These are phyloP conservation scores for Talinum fruticosum DNA, from an alignment of 148 eudicot species.

Conservation along the genomic window DNA sequence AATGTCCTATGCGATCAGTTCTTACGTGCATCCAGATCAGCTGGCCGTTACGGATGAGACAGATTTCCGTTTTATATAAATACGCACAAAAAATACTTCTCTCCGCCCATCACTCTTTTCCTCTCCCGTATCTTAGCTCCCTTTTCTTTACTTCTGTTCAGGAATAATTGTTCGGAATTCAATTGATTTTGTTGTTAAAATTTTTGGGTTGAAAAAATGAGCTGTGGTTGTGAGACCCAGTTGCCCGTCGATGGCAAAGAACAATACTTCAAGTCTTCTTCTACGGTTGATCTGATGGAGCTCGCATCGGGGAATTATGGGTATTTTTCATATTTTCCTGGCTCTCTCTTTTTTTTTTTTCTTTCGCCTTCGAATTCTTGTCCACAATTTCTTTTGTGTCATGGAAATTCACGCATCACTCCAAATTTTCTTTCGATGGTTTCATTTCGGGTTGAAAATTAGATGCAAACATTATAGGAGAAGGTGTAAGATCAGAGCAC, in stretches of 20 bases:
- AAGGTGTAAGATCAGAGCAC: constrained; percentile 80
- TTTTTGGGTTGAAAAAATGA: constrained; percentile 16
- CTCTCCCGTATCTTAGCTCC: neutral
- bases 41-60: neutral
- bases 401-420: neutral
- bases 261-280: neutral
- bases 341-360: neutral
- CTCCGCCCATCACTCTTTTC: neutral
- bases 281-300: constrained; percentile 16
- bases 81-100: neutral
- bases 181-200: neutral
- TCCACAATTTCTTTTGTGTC: neutral
- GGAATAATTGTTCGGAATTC: neutral
- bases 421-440: neutral
- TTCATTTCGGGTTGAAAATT: neutral
- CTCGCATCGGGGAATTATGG: constrained; percentile 23
- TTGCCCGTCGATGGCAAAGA: constrained; percentile 9
- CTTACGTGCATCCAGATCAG: constrained; percentile 27
- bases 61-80: neutral
- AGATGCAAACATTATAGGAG: constrained; percentile 76
- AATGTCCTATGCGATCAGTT: constrained; percentile 18
- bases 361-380: too few species aligned
- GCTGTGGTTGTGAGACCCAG: constrained; percentile 18
- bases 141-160: neutral
- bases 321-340: constrained; percentile 12